These are phyloP conservation scores for Conringia planisiliqua DNA, from an alignment of 345 rosid species.

Conservation along the genomic window DNA sequence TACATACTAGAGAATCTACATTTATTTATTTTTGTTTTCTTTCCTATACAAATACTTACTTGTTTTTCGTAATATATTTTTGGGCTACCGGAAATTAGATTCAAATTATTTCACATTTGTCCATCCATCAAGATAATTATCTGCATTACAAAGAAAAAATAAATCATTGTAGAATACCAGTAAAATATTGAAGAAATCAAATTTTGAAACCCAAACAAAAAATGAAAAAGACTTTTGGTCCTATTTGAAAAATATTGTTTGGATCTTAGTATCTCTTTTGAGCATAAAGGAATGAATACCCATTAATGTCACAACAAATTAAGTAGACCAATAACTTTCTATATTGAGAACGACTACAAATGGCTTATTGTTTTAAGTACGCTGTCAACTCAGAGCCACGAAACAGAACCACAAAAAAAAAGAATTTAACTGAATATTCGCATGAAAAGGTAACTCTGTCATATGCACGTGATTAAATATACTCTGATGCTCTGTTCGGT, in stretches of 20 bases:
- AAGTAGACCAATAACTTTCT: constrained; percentile 14
- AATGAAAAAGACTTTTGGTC: neutral
- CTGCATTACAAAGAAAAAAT: too few species aligned
- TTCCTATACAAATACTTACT: neutral
- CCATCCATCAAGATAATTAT: neutral
- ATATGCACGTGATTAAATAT: constrained; percentile 11
- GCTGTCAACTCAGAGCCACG: constrained; percentile 3
- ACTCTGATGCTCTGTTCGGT: neutral
- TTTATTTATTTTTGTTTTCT: too few species aligned
- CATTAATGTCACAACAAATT: neutral
- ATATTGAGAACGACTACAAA: constrained; percentile 13
- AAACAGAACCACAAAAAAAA: neutral
- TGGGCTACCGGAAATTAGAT: too few species aligned
- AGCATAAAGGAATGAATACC: constrained; percentile 2
- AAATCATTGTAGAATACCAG: too few species aligned
- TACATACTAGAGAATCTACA: neutral
- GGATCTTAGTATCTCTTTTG: constrained; percentile 6
- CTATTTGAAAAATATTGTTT: neutral
- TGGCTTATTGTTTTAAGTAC: neutral
- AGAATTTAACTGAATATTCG: constrained; percentile 15
- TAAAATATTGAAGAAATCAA: neutral
- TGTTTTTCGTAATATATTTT: neutral
- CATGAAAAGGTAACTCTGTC: neutral
- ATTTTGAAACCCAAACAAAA: neutral
- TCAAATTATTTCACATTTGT: neutral